Evolutionary conservation across 768 basidiomycete species (phyloP), one percentile per base, ranked within the genome.

Genomic region (Chlorophyllum brunneum): DNA sequence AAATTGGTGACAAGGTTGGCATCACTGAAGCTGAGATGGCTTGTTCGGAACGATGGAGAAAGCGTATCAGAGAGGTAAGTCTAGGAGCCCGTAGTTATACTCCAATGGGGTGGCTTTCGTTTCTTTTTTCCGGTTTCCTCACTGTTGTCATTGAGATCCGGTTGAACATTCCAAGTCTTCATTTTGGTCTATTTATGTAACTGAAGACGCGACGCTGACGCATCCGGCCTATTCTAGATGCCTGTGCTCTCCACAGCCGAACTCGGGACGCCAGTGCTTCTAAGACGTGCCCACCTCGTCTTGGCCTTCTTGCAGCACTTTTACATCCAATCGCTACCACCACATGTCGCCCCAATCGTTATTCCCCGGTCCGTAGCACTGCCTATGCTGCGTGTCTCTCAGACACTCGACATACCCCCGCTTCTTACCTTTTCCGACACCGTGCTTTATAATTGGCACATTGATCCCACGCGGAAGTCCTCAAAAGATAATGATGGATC

Each of bases 391-490:
- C 76, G 80, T 47, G 75, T 95, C 23, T 88, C 83, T 11, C 68
- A 72, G 0, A 68, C 84, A 33, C 79, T 98, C 15, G 85, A 87
- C 43, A 71, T 98, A 2, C 95, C 95, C 0, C 92, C 95, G 0
- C 74, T 98, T 26, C 77, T 95, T 44, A 97, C 95, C 1, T 98
- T 94, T 65, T 86, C 94, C 18, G 95, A 97, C 64, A 86, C 86
- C 31, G 94, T 98, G 5, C 76, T 98, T 22, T 98, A 93, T 70
- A 97, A 98, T 62, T 92, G 89, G 88, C 56, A 68, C 56, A 74
- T 66, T 48, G 69, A 63, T 44, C 48, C 46, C 11, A 47, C 45
- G 66, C 71, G 64, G 56, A 73, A 58, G 16, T 46, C 51, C 5
- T 54, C 48, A 33, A 43, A 45, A 3, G 56, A 56, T 34, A 53